Conservation (phyloP, 345 rosid genomes). For the Balakata baccata region DNA sequence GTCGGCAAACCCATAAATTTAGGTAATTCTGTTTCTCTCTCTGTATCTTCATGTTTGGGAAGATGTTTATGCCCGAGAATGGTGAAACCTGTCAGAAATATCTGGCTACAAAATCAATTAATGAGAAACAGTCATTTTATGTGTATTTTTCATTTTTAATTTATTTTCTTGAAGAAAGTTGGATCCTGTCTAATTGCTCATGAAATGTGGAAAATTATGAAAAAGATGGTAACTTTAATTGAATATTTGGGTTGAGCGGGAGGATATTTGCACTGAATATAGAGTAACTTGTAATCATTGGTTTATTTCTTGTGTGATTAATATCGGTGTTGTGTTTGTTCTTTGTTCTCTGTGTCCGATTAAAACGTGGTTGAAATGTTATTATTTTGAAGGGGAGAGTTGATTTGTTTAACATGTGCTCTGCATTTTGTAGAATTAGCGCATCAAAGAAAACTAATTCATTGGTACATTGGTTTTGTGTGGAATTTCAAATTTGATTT, state of each 20-base stretch:
- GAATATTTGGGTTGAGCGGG: not conserved
- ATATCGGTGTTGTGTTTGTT: too few relatives aligned
- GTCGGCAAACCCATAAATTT: constrained; percentile 71
- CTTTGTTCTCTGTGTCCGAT: too few relatives aligned
- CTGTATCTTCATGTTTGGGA: constrained; percentile 22
- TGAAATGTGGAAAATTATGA: constrained; percentile 1
- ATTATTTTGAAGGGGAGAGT: too few relatives aligned
- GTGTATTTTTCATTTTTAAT: constrained; percentile 1
- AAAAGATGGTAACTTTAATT: not conserved
- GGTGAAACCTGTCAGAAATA: constrained; percentile 24
- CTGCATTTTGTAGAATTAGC: too few relatives aligned
- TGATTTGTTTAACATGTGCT: too few relatives aligned
- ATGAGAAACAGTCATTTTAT: constrained; percentile 4
- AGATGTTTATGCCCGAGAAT: constrained; percentile 32
- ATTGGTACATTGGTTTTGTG: too few relatives aligned
- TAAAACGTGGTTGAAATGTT: too few relatives aligned
- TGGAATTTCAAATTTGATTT: too few relatives aligned
- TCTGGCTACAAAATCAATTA: constrained; percentile 26
- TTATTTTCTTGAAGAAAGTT: not conserved
- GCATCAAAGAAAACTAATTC: too few relatives aligned
- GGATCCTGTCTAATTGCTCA: not conserved
- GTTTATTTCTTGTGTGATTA: too few relatives aligned
- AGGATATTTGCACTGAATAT: not conserved
- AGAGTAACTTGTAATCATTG: not conserved
- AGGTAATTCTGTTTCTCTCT: constrained; percentile 39